Evolutionary conservation across 352 stramenopile species (phyloP), one percentile per base, ranked within the genome.

Genomic region (Pythium diclinum): DNA sequence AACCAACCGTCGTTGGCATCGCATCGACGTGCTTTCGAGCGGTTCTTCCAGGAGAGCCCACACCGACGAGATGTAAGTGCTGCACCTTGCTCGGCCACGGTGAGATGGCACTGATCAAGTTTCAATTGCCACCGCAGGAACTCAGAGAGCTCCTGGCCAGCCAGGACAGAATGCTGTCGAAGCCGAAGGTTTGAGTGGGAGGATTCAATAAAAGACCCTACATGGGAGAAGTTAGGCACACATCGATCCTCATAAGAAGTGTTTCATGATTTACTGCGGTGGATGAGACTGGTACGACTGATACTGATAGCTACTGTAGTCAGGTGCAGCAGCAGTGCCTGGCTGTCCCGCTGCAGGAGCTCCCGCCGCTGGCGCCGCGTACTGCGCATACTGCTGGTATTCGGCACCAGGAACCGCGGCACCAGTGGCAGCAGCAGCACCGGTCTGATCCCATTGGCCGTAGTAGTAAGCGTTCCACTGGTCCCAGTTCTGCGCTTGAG

Each of bases 1-100:
- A 59, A 87, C 5, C 87, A 94, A 54, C 87, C 87, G 3, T 85
- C 79, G 0, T 74, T 94, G 30, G 28, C 63, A 17, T 59, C 68
- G 13, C 34, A 87, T 21, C 71, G 80, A 9, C 63, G 65, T n/a
- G 74, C 60, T 13, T 69, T 92, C 30, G 81, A 92, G 71, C 63
- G 65, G 51, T 91, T 79, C 59, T 85, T 93, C 34, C 23, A 64
- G 21, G 68, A 68, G 8, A 81, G 76, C 53, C 40, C 68, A 21
- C 71, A 76, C 11, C 77, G 72, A 61, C 74, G 76, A 57, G 70
- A 87, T 71, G 83, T 90, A 69, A 4, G 61, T 52, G 10, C 6
- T 19, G 3, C 19, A 14, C 60, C 5, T 6, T 42, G 16, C 13
- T 44, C 44, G 14, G 33, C 10, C 2, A 16, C 4, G 8, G 9